Conservation (phyloP, 2,329 filamentous ascomycete species). For the Penicillium psychrosexuale region DNA sequence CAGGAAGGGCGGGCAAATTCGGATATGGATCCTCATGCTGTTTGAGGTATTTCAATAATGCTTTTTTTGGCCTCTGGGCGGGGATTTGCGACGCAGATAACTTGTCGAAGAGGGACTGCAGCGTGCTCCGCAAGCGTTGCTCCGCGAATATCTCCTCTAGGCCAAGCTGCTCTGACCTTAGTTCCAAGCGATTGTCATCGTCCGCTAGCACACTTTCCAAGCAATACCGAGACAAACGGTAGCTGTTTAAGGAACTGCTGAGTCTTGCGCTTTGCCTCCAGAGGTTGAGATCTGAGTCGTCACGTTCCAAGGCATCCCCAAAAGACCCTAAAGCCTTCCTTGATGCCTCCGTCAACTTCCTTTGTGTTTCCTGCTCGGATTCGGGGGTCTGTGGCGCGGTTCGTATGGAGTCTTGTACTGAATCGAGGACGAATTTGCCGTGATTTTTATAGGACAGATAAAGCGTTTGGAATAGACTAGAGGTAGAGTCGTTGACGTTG, state of each 20-base stretch:
- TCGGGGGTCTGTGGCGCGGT: slow-evolving; percentile 17
- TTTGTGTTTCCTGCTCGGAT: slow-evolving; percentile 11
- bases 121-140: slow-evolving; percentile 50
- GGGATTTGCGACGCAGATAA: slow-evolving; percentile 54
- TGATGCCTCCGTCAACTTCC: slow-evolving; percentile 36
- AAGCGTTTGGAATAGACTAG: slow-evolving; percentile 80
- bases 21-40: slow-evolving; percentile 55
- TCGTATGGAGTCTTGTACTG: slow-evolving; percentile 54
- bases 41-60: slow-evolving; percentile 52
- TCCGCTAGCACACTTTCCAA: slow-evolving; percentile 62
- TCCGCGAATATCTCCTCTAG: slow-evolving; percentile 55
- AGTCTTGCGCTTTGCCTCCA: slow-evolving; percentile 62
- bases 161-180: slow-evolving; percentile 55
- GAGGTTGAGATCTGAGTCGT: slow-evolving; percentile 62
- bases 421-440: slow-evolving; percentile 86
- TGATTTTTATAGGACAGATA: slow-evolving; percentile 95
- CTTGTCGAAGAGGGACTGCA: slow-evolving; percentile 53
- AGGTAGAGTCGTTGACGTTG: slow-evolving; percentile 67
- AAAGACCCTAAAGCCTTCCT: slow-evolving; percentile 52
- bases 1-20: slow-evolving; percentile 40
- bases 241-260: slow-evolving; percentile 56
- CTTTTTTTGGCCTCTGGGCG: slow-evolving; percentile 50
- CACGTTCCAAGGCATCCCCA: slow-evolving; percentile 61
- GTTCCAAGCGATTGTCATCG: slow-evolving; percentile 56
- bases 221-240: slow-evolving; percentile 59